These are phyloP conservation scores for Mycena filopes DNA, from an alignment of 768 basidiomycete genomes.

Conservation along the genomic window DNA sequence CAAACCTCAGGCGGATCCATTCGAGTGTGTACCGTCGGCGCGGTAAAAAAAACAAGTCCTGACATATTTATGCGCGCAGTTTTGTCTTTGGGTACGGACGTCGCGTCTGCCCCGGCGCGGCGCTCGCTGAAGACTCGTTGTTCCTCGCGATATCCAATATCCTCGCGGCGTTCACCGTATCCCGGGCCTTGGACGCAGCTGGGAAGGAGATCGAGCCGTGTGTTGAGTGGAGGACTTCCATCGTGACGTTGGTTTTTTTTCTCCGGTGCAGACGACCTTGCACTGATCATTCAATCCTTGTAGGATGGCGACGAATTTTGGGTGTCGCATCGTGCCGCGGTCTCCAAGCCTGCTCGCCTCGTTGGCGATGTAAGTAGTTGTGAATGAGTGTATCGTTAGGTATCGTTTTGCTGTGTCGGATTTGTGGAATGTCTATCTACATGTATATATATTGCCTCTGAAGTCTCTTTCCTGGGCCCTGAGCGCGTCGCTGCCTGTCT, in stretches of 20 bases:
- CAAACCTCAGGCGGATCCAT: slow-evolving; percentile 38
- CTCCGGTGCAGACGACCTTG: not conserved
- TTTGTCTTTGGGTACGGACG: slow-evolving; percentile 34
- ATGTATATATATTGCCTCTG: too few relatives aligned
- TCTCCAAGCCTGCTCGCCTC: slow-evolving; percentile 4
- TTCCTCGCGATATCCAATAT: slow-evolving; percentile 41
- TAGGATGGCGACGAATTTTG: slow-evolving; percentile 1
- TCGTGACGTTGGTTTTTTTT: slow-evolving; percentile 7
- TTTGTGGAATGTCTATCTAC: too few relatives aligned
- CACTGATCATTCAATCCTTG: not conserved
- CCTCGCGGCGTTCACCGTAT: slow-evolving; percentile 42
- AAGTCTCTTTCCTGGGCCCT: too few relatives aligned
- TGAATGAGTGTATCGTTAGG: too few relatives aligned
- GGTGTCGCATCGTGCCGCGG: slow-evolving; percentile 9
- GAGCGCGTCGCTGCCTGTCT: too few relatives aligned
- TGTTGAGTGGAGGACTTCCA: slow-evolving; percentile 10
- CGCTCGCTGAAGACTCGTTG: slow-evolving; percentile 40
- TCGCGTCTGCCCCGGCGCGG: slow-evolving; percentile 35
- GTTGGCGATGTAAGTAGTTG: not conserved
- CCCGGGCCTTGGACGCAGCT: slow-evolving; percentile 33
- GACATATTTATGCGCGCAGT: slow-evolving; percentile 3
- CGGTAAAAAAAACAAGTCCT: too few relatives aligned
- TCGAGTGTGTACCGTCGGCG: slow-evolving; percentile 34
- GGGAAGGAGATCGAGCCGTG: slow-evolving; percentile 37
- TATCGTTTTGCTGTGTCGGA: too few relatives aligned